Conservation (phyloP, 139 green algal species). For the Eudorina sp. region DNA sequence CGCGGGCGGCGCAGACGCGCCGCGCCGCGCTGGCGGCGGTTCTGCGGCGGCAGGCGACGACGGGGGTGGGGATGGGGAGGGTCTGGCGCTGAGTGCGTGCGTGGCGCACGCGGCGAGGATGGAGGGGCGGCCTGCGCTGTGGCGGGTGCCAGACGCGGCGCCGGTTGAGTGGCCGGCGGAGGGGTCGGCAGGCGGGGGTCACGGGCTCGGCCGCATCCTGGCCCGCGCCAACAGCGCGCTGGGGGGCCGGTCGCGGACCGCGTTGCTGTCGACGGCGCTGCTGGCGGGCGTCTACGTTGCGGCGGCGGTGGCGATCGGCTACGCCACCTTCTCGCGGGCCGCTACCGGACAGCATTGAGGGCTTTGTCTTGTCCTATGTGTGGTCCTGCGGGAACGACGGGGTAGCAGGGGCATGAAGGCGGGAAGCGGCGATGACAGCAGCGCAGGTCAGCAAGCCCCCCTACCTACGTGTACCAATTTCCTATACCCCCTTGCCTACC, state of each 20-base stretch:
- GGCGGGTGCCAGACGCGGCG: neutral
- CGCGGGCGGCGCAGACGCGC: neutral
- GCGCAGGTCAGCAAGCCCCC: too few species aligned
- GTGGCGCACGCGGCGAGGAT: conserved; percentile 37
- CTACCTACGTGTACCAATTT: too few species aligned
- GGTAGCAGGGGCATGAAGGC: neutral
- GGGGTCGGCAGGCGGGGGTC: neutral
- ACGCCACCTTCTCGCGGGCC: neutral
- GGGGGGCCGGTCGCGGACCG: neutral
- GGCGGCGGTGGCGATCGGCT: conserved; percentile 37
- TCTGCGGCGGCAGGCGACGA: neutral
- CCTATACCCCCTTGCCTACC: too few species aligned
- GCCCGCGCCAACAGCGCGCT: neutral
- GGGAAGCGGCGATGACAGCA: too few species aligned
- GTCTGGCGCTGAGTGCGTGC: neutral
- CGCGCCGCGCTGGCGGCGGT: neutral
- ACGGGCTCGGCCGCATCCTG: conserved; percentile 7
- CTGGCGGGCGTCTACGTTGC: conserved; percentile 40
- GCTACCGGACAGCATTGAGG: neutral
- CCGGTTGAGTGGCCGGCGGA: conserved; percentile 19
- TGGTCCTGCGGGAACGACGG: too few species aligned
- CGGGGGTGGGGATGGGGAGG: neutral
- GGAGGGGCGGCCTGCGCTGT: neutral
- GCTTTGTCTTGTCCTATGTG: too few species aligned
- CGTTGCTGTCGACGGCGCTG: conserved; percentile 20